Base-by-base conservation (phyloP, 129 eudicot genomes). In the Chrysanthemum seticuspe region DNA sequence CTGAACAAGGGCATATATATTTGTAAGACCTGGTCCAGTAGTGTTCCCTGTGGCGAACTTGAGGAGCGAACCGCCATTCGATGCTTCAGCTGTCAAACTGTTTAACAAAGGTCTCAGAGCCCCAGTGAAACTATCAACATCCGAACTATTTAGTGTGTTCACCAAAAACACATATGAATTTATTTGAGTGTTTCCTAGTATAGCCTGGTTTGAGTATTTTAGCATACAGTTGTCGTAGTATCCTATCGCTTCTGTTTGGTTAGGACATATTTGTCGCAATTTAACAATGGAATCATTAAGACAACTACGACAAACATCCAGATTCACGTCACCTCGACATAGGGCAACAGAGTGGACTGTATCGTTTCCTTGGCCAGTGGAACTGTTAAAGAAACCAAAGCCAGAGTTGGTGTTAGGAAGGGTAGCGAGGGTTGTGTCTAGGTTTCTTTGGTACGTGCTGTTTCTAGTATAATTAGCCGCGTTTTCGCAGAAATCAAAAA, bases 291-390 rank as follows among this genome's bases (percentile, higher is more conserved):
- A 75, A 25, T 53, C 19, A 10, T 62, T 48, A 52, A 85, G 16
- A 68, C 85, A 85, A 2, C 51, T 53, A 6, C 10, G 71, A 48
- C 90, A 85, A 1, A 0, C 49, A 8, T 12, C 53, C 0, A 27
- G 73, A 14, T 70, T n/a, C n/a, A 73, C 63, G 16, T 85, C 90
- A 2, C 79, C 90, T 18, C 83, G 61, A 60, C 87, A 85, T 31
- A 82, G 85, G 13, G 23, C 79, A n/a, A 82, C 3, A 15, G 52
- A 86, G 45, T 72, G 25, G 67, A 21, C 19, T 40, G 47, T 58
- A 25, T 73, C 61, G 13, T 58, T 11, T 23, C 21, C 62, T 52
- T 56, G 51, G 62, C 81, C 81, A 4, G 7, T 16, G 15, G 87
- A 52, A 49, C 10, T 11, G 62, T 69, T 74, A 70, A 8, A 47